Evolutionary conservation across 768 basidiomycete species (phyloP), one percentile per base, ranked within the genome.

Genomic region (Phallus indusiatus): DNA sequence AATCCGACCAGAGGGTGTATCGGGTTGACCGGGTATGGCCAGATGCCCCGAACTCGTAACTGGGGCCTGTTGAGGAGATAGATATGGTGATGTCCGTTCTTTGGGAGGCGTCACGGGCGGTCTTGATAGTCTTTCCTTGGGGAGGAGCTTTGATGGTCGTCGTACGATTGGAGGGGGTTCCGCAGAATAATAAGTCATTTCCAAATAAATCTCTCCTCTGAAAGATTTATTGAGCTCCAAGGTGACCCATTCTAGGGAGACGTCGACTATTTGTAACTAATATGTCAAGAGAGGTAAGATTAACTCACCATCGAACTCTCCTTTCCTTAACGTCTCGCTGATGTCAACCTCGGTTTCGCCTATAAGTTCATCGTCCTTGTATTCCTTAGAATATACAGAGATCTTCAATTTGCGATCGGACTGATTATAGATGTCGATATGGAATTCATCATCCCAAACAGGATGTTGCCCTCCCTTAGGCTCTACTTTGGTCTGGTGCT

Each of bases 381-480:
- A 76, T 66, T 95, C 94, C 66, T 90, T 83, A 17, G 90, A 80
- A 74, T 81, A 95, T 67, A 90, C 91, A 14, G 84, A 79, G 1
- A 95, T 76, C 63, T 85, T 82, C 47, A 96, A 69, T 69, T 65
- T 53, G 20, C 85, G 74, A 63, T 76, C 74, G 0, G 68, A 62
- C n/a, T 80, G 79, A 65, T 81, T 83, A 64, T 80, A 69, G 51
- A 97, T 76, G 5, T 84, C 79, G 69, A 93, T 84, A 47, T 91
- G 82, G 55, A 94, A 70, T 70, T 96, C 93, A 35, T 83, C 83
- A 67, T 96, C 94, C 92, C 94, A 97, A 60, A 85, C 81, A 1
- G 94, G 94, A 70, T 90, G 88, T 67, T 97, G 94, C 0, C 94
- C 94, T 1, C 94, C 94, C 67, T 86, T 91, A 64, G 83, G 76